A percentile compares a stretch with the other conserved stretches of the same genome.
These are phyloP conservation scores for Fusarium burgessii DNA, from an alignment of 2,329 filamentous ascomycete genomes.

Conservation along the genomic window DNA sequence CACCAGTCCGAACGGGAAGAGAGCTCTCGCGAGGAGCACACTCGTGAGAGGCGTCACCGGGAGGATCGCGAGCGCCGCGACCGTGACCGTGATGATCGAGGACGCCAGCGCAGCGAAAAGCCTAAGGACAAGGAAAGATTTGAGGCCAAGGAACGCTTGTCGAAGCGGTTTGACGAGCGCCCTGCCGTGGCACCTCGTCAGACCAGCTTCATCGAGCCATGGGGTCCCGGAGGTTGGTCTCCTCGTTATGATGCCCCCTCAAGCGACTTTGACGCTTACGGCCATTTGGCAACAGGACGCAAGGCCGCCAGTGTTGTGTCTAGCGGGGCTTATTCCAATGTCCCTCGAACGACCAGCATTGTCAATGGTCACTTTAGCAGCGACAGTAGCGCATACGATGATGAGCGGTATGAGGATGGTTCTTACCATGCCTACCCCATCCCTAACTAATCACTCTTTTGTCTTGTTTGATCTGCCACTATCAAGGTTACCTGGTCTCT, in stretches of 20 bases:
- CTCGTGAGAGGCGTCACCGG: slow-evolving; percentile 37
- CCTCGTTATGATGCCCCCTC: slow-evolving; percentile 42
- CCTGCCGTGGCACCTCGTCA: slow-evolving; percentile 45
- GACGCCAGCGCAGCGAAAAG: slow-evolving; percentile 42
- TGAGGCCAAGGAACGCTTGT: slow-evolving; percentile 53
- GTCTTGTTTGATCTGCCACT: slow-evolving; percentile 25
- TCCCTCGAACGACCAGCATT: slow-evolving; percentile 49
- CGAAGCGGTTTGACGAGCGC: slow-evolving; percentile 54
- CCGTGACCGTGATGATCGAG: slow-evolving; percentile 43
- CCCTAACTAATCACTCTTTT: slow-evolving; percentile 41
- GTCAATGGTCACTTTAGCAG: slow-evolving; percentile 47
- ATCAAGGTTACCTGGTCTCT: neutral
- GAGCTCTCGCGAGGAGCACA: slow-evolving; percentile 38
- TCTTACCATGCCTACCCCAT: slow-evolving; percentile 54
- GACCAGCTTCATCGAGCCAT: slow-evolving; percentile 52
- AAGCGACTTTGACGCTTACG: slow-evolving; percentile 46
- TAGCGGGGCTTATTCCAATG: slow-evolving; percentile 44
- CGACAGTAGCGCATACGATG: slow-evolving; percentile 48
- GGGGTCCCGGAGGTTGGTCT: slow-evolving; percentile 50
- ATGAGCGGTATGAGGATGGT: slow-evolving; percentile 51
- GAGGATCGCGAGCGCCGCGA: slow-evolving; percentile 44
- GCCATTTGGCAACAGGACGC: slow-evolving; percentile 46
- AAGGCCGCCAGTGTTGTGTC: slow-evolving; percentile 43
- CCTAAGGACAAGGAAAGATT: slow-evolving; percentile 47
- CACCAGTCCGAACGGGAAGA: slow-evolving; percentile 41